phyloP scores from a whole-genome alignment of 768 basidiomycete species.

The Hortiboletus flavorubellus region DNA sequence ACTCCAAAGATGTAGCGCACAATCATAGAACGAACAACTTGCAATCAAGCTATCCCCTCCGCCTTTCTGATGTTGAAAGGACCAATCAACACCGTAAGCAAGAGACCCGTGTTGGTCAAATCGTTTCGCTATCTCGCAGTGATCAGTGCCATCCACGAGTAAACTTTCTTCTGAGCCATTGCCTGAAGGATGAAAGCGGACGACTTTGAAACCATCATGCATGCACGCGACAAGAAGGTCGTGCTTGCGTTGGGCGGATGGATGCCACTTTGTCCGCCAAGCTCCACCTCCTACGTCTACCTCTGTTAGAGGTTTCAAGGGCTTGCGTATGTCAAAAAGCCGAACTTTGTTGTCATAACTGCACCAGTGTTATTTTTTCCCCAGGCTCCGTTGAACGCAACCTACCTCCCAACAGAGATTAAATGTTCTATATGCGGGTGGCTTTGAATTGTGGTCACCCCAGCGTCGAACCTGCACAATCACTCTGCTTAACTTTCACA shows the following conservation, averaged over 20 bases:
- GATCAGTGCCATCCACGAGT: slow-evolving; percentile 15
- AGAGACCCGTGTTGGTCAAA: slow-evolving; percentile 79
- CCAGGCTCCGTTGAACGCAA: not conserved
- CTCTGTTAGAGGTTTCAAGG: slow-evolving; percentile 49
- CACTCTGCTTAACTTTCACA: not conserved
- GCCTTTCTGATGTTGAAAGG: slow-evolving; percentile 35
- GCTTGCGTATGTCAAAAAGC: slow-evolving; percentile 79
- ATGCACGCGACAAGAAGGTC: slow-evolving; percentile 94
- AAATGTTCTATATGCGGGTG: slow-evolving; percentile 78
- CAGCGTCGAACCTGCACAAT: slow-evolving; percentile 77
- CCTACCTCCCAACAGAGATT: slow-evolving; percentile 87
- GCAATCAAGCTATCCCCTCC: slow-evolving; percentile 56
- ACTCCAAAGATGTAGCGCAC: slow-evolving; percentile 74
- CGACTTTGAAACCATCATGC: slow-evolving; percentile 94
- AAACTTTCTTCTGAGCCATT: not conserved
- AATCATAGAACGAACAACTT: slow-evolving; percentile 96
- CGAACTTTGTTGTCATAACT: slow-evolving; percentile 85
- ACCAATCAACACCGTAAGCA: slow-evolving; percentile 95
- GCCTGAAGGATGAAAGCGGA: slow-evolving; percentile 31
- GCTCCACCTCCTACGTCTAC: slow-evolving; percentile 85
- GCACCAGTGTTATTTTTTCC: not conserved
- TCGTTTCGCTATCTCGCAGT: slow-evolving; percentile 44
- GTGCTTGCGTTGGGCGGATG: slow-evolving; percentile 54
- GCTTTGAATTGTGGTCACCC: slow-evolving; percentile 86
- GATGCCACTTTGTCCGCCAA: slow-evolving; percentile 98